Evolutionary conservation across 306 rosid species (phyloP), one percentile per base, ranked within the genome.

Genomic region (Acacia melanoxylon): DNA sequence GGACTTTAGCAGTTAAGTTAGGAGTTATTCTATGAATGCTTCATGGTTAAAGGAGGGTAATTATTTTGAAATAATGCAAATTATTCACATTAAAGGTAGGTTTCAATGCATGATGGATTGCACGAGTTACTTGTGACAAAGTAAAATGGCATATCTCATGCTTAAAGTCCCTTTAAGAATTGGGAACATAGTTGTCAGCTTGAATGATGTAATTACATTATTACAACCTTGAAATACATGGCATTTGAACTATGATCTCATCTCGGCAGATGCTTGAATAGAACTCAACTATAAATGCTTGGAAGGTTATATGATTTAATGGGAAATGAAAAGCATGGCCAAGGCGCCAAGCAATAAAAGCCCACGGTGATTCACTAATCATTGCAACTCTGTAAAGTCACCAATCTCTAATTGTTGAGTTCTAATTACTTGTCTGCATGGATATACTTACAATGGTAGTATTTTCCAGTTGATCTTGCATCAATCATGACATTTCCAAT

Each of bases 401-500:
- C 40, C 22, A 15, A 63, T 27, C 69, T 62, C 37, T 27, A 27
- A 27, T 27, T 25, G 20, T 59, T 10, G 37, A 74, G 24, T 61
- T 51, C 25, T 51, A 70, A 81, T 33, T 49, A 76, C 52, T 54
- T 66, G 75, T 31, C 63, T 78, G 49, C 16, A 12, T 76, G 84
- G 20, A 44, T 66, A 73, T 82, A 90, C 97, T 88, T 85, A 95
- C 98, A 95, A 74, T 95, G 99, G 84, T 95, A 95, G 87, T 95
- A 93, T 88, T 95, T 95, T 87, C 99, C 99, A 24, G 98, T 95
- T 80, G 99, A 95, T 65, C 97, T 92, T 29, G 99, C 99, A 91
- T 95, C 99, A 31, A 89, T 84, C 98, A 95, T 95, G 85, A 95
- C 97, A 89, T 95, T 95, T 82, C 99, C 99, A 83, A 95, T 95